Evolutionary conservation across 1,284 basidiomycete genomes (phyloP), one percentile per base, ranked within the genome.

Genomic region (Quambalaria eucalypti): DNA sequence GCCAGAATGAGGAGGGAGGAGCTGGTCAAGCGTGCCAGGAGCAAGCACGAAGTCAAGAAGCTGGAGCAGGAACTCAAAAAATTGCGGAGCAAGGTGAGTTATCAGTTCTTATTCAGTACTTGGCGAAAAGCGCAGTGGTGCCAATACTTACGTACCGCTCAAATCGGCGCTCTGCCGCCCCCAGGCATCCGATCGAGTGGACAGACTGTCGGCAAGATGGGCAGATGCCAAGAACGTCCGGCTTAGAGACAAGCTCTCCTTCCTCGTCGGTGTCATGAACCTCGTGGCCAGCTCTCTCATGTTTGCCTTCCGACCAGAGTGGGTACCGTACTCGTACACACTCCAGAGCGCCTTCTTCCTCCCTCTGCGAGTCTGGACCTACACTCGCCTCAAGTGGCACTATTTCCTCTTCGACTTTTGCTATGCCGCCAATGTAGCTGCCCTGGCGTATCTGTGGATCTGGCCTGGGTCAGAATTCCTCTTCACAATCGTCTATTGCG

Each of bases 261-360:
- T 96, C 79, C 88, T 93, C 77, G 82, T 89, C 62, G 88, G 89
- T 28, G 91, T 96, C 39, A 87, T 88, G 84, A 85, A 85, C 19
- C 76, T 95, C n/a, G 80, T 91, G 16, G 80, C 85, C 66, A 86
- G 88, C 16, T 85, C 88, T 6, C 81, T 95, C 25, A 78, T 93
- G 61, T 89, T 90, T 71, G 88, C 86, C 29, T 79, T 87, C 67
- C 83, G 83, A 28, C 91, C 90, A 5, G 81, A 91, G 82, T 55
- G 31, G 21, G 79, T 89, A 25, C 87, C 88, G 61, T 79, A 88
- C 19, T 78, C 83, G 10, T 90, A 90, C 76, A 88, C 89, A 0
- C 68, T 85, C 0, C 85, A 87, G 69, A 82, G 81, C 9, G 73
- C 83, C 21, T 86, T 86, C 73, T 86, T 92, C 57, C 81, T 95